Base-by-base conservation (phyloP, 2,329 filamentous ascomycete genomes). In the Fusarium aywerte region DNA sequence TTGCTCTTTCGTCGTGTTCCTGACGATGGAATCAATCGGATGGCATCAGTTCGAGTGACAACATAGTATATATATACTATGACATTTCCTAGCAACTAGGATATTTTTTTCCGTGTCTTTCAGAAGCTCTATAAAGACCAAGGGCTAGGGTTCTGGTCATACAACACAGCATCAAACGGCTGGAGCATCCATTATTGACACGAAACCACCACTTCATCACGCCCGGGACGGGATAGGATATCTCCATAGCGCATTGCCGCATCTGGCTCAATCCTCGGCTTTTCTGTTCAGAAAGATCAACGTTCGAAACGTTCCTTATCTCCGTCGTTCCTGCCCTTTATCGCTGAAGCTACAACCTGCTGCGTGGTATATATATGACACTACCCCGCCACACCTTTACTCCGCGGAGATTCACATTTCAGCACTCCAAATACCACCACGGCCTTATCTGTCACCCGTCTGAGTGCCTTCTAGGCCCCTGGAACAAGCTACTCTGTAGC, bases 401-500 rank as follows among this genome's bases (percentile, higher is more conserved):
- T 73, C 71, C 71, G 71, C 71, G 69, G 71, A 73, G 69, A 73
- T 71, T 67, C 71, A 64, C 57, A 64, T 40, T 62, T 58, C 68
- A 47, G 51, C 48, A 35, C 56, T 50, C 49, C 25, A 44, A 70
- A 61, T 44, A 68, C 58, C 53, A 60, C 69, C 36, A 61, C 60
- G 39, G 40, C 45, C 69, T 72, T 71, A 72, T 73, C 71, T 73
- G 47, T 63, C 42, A 44, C 43, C 59, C 40, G 36, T 55, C 67
- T 52, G 27, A 57, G 52, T 56, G 35, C 66, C 59, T 66, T 54
- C 13, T 56, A 58, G 45, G 43, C 48, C 53, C 52, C 54, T 50
- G 52, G 56, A 38, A 44, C 47, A 58, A 51, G 54, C 47, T 56
- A 67, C 40, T 32, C 20, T 35, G 31, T 29, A 51, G 29, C 52